A percentile compares a stretch with the other conserved stretches of the same genome.
Evolutionary conservation across 129 eudicot species (phyloP).

Genomic region (Tagetes patula): DNA sequence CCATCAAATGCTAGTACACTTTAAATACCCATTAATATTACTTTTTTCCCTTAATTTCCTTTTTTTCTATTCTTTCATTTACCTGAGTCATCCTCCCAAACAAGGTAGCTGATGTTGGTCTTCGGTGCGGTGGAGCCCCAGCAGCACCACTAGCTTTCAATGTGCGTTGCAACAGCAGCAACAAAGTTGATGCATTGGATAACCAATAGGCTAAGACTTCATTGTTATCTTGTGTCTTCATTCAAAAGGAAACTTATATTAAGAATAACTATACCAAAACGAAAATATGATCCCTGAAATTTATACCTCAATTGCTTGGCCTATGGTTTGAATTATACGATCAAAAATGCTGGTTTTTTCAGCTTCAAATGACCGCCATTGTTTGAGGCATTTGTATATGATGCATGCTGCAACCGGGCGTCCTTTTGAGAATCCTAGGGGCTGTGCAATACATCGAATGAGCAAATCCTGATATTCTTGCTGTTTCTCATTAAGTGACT

Average conservation of each 20-base stretch:
- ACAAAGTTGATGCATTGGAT: constrained; percentile 79
- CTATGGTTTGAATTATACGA: constrained; percentile 83
- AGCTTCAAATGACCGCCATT: constrained; percentile 87
- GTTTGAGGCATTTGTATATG: constrained; percentile 87
- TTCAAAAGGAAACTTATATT: constrained; percentile 23
- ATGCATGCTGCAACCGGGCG: constrained; percentile 93
- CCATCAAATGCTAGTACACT: constrained; percentile 16
- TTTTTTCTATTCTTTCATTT: not conserved
- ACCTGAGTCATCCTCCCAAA: constrained; percentile 98
- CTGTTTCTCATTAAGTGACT: constrained; percentile 91
- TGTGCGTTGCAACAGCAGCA: constrained; percentile 79
- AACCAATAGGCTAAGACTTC: constrained; percentile 85
- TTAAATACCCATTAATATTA: not conserved
- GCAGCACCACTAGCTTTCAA: constrained; percentile 85
- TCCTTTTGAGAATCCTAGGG: constrained; percentile 79
- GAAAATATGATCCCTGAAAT: not conserved
- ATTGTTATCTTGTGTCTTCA: constrained; percentile 89
- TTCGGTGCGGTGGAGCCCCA: constrained; percentile 75
- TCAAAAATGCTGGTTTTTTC: constrained; percentile 92
- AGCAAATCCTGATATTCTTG: constrained; percentile 96
- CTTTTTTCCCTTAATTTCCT: not conserved
- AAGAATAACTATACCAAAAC: not conserved
- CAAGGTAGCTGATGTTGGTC: constrained; percentile 57
- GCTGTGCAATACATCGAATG: constrained; percentile 87
- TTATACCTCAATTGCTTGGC: constrained; percentile 86